Conservation (phyloP, 495 filamentous ascomycete genomes). For the Hypoxylon lienhwacheense region DNA sequence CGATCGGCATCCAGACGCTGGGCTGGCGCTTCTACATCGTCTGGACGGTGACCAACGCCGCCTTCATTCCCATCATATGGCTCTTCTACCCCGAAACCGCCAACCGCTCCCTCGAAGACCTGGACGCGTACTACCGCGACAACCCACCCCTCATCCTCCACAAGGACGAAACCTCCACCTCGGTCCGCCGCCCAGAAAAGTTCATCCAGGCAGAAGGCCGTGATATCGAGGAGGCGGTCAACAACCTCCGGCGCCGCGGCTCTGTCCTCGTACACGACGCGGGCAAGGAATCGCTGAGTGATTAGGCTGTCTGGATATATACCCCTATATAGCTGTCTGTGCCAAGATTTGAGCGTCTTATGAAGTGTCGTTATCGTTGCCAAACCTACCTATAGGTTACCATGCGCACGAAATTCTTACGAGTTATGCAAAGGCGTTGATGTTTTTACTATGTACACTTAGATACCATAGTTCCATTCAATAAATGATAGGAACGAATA, state of each 20-base stretch:
- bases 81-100: conserved; percentile 61
- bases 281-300: conserved; percentile 14
- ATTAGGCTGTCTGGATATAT: not conserved
- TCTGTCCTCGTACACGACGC: conserved; percentile 20
- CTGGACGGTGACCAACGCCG: conserved; percentile 60
- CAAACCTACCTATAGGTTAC: too few species aligned
- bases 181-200: conserved; percentile 27
- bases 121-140: conserved; percentile 50
- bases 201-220: conserved; percentile 27
- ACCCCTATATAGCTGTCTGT: too few species aligned
- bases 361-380: too few species aligned
- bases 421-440: too few species aligned
- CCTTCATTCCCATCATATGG: conserved; percentile 64
- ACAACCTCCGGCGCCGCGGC: conserved; percentile 15
- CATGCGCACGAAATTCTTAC: too few species aligned
- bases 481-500: too few species aligned
- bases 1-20: conserved; percentile 61
- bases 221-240: conserved; percentile 31
- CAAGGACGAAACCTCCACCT: conserved; percentile 38
- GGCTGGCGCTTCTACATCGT: conserved; percentile 69
- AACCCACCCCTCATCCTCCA: conserved; percentile 47
- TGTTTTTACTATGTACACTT: too few species aligned
- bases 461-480: too few species aligned
- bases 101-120: conserved; percentile 50
- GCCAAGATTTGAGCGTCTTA: too few species aligned